phyloP scores from a whole-genome alignment of 768 basidiomycete species.

The Amanita molliuscula region DNA sequence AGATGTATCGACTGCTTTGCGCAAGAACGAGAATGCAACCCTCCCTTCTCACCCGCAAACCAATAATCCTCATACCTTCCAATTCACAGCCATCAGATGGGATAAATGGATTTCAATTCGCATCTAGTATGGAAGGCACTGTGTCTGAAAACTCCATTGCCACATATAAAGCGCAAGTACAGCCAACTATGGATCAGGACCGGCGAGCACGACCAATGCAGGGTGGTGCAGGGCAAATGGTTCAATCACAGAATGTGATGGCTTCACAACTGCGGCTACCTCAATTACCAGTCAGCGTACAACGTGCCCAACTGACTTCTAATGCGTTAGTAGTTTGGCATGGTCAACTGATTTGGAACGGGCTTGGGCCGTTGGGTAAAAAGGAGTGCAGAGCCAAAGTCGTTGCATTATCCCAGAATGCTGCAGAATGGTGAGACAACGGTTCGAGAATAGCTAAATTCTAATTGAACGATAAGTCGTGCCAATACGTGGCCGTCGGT shows the following conservation, averaged over 20 bases:
- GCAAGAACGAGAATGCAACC: background rate
- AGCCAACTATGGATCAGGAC: conserved; percentile 38
- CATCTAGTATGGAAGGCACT: background rate
- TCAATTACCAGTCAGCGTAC: conserved; percentile 9
- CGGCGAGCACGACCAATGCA: conserved; percentile 14
- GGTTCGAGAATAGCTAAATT: background rate
- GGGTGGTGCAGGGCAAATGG: background rate
- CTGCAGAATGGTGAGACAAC: conserved; percentile 22
- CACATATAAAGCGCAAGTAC: conserved; percentile 29
- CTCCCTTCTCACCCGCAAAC: background rate
- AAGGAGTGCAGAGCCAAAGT: conserved; percentile 36
- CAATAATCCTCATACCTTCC: conserved; percentile 5
- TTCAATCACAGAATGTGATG: background rate
- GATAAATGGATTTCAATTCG: background rate
- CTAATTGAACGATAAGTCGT: conserved; percentile 23
- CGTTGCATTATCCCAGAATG: conserved; percentile 17
- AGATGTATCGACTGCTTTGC: background rate
- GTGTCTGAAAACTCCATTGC: background rate
- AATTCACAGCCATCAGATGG: background rate
- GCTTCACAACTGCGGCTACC: background rate
- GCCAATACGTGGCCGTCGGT: conserved; percentile 42
- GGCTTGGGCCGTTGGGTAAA: conserved; percentile 20
- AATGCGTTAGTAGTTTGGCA: conserved; percentile 28
- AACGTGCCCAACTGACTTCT: conserved; percentile 12
- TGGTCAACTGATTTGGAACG: conserved; percentile 37